Conservation (phyloP, 139 green algal species). For the Chlorella sp. region DNA sequence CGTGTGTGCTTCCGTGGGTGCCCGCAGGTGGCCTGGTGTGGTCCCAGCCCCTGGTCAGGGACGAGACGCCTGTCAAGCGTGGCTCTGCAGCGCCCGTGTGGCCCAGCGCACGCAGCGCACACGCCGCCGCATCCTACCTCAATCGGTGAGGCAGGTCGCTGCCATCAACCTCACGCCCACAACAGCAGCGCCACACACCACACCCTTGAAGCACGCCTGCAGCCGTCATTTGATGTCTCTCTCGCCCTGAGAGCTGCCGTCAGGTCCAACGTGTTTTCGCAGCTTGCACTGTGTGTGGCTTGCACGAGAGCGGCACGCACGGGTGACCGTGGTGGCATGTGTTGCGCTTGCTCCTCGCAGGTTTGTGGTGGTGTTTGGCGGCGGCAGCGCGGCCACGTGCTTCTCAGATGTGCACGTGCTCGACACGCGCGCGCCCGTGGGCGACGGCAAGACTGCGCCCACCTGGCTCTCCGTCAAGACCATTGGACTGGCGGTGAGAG, state of each 20-base stretch:
- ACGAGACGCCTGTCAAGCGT: not conserved
- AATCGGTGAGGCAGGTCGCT: slow-evolving; percentile 19
- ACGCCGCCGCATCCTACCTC: slow-evolving; percentile 45
- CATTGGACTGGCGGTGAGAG: not conserved
- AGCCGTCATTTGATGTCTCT: no score
- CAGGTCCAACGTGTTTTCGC: no score
- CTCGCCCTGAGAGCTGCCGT: no score
- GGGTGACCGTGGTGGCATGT: no score
- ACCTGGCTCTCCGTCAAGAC: not conserved
- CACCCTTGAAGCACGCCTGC: no score
- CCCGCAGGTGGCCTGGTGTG: not conserved
- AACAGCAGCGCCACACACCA: no score
- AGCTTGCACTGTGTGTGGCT: no score
- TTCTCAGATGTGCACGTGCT: slow-evolving; percentile 79
- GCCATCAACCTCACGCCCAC: no score
- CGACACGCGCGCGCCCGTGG: slow-evolving; percentile 55
- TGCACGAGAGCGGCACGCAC: no score
- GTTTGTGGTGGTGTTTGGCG: slow-evolving; percentile 50
- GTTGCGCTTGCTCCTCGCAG: no score
- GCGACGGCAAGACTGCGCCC: not conserved
- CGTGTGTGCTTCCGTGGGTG: not conserved
- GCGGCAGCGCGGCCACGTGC: slow-evolving; percentile 81
- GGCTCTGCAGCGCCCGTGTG: not conserved
- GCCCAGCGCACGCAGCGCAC: slow-evolving; percentile 52
- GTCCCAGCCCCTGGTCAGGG: slow-evolving; percentile 9